Evolutionary conservation across 2,329 filamentous ascomycete species (phyloP).

Genomic region (Knufia fluminis): DNA sequence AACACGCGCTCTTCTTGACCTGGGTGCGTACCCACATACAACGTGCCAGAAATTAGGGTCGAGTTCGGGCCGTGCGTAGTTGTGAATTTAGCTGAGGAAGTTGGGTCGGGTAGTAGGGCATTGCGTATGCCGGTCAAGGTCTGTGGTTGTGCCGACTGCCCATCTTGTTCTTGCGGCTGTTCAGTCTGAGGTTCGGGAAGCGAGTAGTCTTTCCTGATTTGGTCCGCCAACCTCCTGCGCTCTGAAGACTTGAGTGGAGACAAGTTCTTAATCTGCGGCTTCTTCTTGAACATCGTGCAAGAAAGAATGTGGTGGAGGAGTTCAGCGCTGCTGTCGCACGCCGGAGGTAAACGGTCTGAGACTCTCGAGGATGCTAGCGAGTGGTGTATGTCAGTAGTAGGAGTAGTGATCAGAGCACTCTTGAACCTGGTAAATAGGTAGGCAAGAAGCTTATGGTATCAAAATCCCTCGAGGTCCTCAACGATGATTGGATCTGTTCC

Average conservation of each 20-base stretch:
- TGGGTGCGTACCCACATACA: conserved; percentile 54
- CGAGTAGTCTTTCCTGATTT: conserved; percentile 55
- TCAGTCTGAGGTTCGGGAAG: conserved; percentile 32
- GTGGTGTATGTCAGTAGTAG: too few species aligned
- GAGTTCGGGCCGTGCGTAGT: conserved; percentile 56
- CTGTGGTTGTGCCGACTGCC: conserved; percentile 30
- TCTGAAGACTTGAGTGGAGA: conserved; percentile 59
- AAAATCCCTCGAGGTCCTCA: too few species aligned
- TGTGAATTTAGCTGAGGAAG: conserved; percentile 54
- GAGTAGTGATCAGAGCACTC: too few species aligned
- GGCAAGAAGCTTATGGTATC: too few species aligned
- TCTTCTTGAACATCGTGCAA: conserved; percentile 53
- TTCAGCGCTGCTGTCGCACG: neutral
- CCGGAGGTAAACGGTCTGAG: too few species aligned
- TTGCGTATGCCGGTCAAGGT: conserved; percentile 46
- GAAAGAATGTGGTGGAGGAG: neutral
- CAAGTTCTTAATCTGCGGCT: conserved; percentile 57
- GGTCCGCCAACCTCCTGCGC: conserved; percentile 56
- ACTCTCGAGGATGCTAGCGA: too few species aligned
- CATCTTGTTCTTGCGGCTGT: conserved; percentile 32
- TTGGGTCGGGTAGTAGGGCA: conserved; percentile 54
- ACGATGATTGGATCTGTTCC: too few species aligned
- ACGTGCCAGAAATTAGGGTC: conserved; percentile 51
- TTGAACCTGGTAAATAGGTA: too few species aligned
- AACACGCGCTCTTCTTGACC: conserved; percentile 51